These are phyloP conservation scores for Backusella mclennaniae DNA, from an alignment of 192 early-diverging fungal species.

Conservation along the genomic window DNA sequence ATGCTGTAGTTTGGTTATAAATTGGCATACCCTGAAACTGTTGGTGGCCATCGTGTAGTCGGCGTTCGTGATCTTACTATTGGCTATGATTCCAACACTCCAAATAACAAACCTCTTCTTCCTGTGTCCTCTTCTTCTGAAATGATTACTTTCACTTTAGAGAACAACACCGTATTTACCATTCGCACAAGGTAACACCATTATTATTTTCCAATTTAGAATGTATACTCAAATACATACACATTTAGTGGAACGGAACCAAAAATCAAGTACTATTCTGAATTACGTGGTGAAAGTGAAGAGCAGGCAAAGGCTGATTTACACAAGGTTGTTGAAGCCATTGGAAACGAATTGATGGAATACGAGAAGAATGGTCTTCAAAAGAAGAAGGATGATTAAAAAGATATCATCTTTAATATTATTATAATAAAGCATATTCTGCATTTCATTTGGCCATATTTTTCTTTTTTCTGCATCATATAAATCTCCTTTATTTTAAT, in stretches of 20 bases:
- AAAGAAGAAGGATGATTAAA: slow-evolving; percentile 32
- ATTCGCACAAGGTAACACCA: slow-evolving; percentile 51
- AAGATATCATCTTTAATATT: neutral
- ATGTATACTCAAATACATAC: slow-evolving; percentile 14
- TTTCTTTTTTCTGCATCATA: too few relatives aligned
- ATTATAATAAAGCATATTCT: neutral
- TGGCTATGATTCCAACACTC: slow-evolving; percentile 78
- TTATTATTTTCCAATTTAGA: neutral
- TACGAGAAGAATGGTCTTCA: slow-evolving; percentile 51
- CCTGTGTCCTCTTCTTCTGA: slow-evolving; percentile 76
- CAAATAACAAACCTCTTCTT: slow-evolving; percentile 60
- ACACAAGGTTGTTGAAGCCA: slow-evolving; percentile 47
- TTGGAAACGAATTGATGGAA: slow-evolving; percentile 50
- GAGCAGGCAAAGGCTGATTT: slow-evolving; percentile 50
- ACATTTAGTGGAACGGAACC: slow-evolving; percentile 81
- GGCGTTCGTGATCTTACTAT: slow-evolving; percentile 85
- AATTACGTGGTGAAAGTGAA: slow-evolving; percentile 54
- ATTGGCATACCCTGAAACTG: slow-evolving; percentile 67
- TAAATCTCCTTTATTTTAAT: too few relatives aligned
- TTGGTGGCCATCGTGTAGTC: slow-evolving; percentile 67
- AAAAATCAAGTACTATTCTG: slow-evolving; percentile 87
- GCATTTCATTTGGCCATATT: neutral
- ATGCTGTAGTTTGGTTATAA: slow-evolving; percentile 33
- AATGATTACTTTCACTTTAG: slow-evolving; percentile 88
- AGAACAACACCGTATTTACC: slow-evolving; percentile 66